These are phyloP conservation scores for Bacidia rubella DNA, from an alignment of 495 filamentous ascomycete genomes.

Conservation along the genomic window DNA sequence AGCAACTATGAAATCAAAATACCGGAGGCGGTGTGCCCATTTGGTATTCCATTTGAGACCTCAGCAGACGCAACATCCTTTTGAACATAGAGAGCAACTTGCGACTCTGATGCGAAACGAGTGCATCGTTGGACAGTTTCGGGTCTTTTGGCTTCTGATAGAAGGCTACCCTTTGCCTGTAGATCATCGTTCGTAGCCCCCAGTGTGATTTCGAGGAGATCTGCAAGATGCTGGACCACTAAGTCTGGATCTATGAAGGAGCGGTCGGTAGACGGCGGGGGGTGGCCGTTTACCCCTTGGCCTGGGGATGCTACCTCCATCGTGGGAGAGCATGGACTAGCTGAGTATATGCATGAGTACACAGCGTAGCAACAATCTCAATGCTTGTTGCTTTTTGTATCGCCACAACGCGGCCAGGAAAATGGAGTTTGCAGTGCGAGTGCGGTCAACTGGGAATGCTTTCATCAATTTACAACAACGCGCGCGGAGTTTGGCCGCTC, in stretches of 20 bases:
- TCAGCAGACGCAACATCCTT: conserved; percentile 58
- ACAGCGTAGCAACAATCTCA: conserved; percentile 6
- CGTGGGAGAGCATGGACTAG: conserved; percentile 13
- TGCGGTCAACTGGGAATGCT: not conserved
- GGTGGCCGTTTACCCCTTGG: conserved; percentile 34
- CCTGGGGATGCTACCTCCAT: conserved; percentile 41
- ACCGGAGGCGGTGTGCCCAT: conserved; percentile 29
- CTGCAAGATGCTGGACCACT: conserved; percentile 66
- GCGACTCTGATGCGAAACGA: conserved; percentile 76
- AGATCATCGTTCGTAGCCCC: conserved; percentile 73
- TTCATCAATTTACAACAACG: not conserved
- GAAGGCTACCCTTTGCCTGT: conserved; percentile 63
- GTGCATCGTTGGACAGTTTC: conserved; percentile 80
- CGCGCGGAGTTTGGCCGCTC: not conserved
- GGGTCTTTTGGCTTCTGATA: conserved; percentile 51
- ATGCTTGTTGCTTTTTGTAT: not conserved
- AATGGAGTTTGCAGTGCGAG: conserved; percentile 1
- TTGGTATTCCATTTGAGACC: conserved; percentile 34
- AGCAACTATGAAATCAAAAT: no score
- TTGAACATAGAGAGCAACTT: conserved; percentile 77
- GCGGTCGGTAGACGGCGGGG: conserved; percentile 27
- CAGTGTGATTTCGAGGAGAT: conserved; percentile 69
- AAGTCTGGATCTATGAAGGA: conserved; percentile 40
- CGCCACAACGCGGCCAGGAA: not conserved
- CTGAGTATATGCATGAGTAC: conserved; percentile 7